Evolutionary conservation across 2,329 filamentous ascomycete species (phyloP), one percentile per base, ranked within the genome.

Genomic region (Ceratocystis eucalypticola): DNA sequence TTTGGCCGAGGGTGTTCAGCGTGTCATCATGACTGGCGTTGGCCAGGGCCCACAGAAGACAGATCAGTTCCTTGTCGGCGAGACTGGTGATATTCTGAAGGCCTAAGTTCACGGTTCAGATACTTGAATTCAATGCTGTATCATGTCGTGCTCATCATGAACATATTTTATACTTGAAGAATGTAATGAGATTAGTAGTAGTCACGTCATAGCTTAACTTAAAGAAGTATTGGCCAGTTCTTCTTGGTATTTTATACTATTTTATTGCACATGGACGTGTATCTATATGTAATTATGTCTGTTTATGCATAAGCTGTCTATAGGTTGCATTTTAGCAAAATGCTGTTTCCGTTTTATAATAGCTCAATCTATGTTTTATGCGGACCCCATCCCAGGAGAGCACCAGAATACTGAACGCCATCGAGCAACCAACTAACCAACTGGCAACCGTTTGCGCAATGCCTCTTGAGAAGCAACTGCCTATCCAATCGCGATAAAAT

Each of bases 21-120:
- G 92, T 69, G 87, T 99, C 46, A 99, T 99, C 71, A 79, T 92
- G 78, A 97, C 95, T 1, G 83, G 87, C 64, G 94, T 99, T 55
- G 94, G 94, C 1, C 90, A 95, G 74, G 94, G 93, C 0, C 94
- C 94, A 0, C 77, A 88, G 70, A 89, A 84, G 80, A 89, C 91
- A 3, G 83, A 93, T 17, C 83, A 93, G 73, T 86, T 87, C 73
- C 77, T 96, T 69, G 83, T 95, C 68, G 83, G 82, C 69, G 87
- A 86, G 73, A 81, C 84, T 66, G 88, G 88, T 2, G 67, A 68
- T 57, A 10, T 66, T 41, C 62, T 68, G 30, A 68, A 68, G 65
- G 61, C 65, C 17, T 68, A 46, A 57, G 41, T 20, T 30, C 10
- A 4, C 37, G 37, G 10, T 12, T n/a, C 5, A 10, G 7, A 2